A percentile compares a stretch with the other conserved stretches of the same genome.
Conservation (phyloP, 2,329 filamentous ascomycete species). For the Septoria linicola region DNA sequence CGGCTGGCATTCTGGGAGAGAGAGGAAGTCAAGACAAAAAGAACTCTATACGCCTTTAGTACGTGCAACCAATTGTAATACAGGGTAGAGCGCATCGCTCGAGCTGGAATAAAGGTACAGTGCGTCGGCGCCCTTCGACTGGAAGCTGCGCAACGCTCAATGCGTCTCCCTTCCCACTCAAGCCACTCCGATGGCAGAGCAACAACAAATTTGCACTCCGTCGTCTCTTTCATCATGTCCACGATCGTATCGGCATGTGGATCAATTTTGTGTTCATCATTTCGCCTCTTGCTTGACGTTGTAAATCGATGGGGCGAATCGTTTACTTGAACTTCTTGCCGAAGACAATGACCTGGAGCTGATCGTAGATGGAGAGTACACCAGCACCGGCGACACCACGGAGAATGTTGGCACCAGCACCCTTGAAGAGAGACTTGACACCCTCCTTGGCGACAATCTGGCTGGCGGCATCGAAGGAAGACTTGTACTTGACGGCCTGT, state of each 20-base stretch:
- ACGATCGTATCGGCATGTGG: conserved; percentile 37
- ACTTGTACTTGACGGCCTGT: conserved; percentile 99
- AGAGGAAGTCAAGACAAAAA: conserved; percentile 15
- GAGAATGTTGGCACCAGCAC: conserved; percentile 99
- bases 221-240: conserved; percentile 25
- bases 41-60: conserved; percentile 34
- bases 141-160: conserved; percentile 25
- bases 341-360: conserved; percentile 98
- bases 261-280: conserved; percentile 22
- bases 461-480: conserved; percentile 87
- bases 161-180: conserved; percentile 24
- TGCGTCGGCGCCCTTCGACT: conserved; percentile 25
- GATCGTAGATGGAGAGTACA: conserved; percentile 99
- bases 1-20: no score
- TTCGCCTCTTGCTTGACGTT: conserved; percentile 20
- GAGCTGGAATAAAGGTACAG: conserved; percentile 36
- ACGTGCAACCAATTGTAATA: conserved; percentile 38
- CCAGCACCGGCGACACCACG: conserved; percentile 99
- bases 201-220: conserved; percentile 17
- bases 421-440: conserved; percentile 99
- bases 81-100: conserved; percentile 34
- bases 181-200: conserved; percentile 29
- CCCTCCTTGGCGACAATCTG: conserved; percentile 98
- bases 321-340: conserved; percentile 92
- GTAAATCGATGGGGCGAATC: conserved; percentile 25